Evolutionary conservation across 2,329 filamentous ascomycete species (phyloP), one percentile per base, ranked within the genome.

Genomic region (Hypoxylon sp.): DNA sequence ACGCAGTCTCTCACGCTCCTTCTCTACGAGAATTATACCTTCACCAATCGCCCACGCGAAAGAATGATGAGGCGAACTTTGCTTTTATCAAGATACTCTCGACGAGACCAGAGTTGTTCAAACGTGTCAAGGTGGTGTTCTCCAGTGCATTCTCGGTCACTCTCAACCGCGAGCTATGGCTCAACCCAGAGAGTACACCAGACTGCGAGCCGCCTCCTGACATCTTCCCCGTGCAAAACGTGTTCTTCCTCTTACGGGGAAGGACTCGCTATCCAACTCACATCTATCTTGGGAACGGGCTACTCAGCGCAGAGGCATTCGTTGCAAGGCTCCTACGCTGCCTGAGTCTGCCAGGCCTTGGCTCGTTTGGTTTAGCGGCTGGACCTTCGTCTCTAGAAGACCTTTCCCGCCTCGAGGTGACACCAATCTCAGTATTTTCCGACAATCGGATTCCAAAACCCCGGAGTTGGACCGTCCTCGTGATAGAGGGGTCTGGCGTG

Each of bases 241-340:
- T 55, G 30, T n/a, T 46, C 24, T n/a, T 11, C 18, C 33, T 12
- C n/a, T 3, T 6, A 2, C 32, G 3, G 20, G 3, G 3, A 22
- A 6, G 20, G 2, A 20, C 5, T 11, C 4, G 0, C 32, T 24
- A 18, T 38, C 16, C 8, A n/a, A 2, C 5, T 16, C n/a, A 24
- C 20, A 16, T 12, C 5, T 53, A 42, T 12, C 14, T 42, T 11
- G 50, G 36, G 4, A 12, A 42, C 14, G 28, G 9, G n/a, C 16
- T 54, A 0, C 28, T 54, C 4, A 11, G 9, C 16, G 32, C 51
- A 11, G 51, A 54, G 20, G 51, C 51, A 2, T 54, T 54, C 16
- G 40, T 16, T 1, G 38, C 51, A 2, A n/a, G 51, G 4, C 44
- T 54, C 28, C 7, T 54, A 16, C 18, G 26, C 26, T 44, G 40